Base-by-base conservation (phyloP, 768 basidiomycete species). In the Russula sp. region DNA sequence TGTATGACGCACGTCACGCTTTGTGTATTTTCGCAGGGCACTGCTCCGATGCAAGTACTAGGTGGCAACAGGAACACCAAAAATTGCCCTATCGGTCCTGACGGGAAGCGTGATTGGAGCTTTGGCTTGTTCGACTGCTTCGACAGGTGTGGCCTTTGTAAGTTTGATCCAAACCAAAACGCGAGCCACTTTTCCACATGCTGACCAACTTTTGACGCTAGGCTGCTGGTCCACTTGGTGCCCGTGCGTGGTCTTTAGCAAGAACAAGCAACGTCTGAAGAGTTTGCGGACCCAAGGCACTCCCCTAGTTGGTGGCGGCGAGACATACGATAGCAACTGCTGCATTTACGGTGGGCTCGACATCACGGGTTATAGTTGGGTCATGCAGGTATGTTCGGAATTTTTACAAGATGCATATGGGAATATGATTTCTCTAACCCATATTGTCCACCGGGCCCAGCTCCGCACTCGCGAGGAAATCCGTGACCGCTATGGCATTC, bases 221-320 rank as follows among this genome's bases (percentile, higher is more conserved):
- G 79, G 75, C 67, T 59, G 75, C 50, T 59, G 76, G 11, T 67
- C 79, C 1, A 75, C 69, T 36, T 81, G 71, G 69, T 78, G 74
- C 72, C 80, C 80, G 0, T 81, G 79, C 68, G 66, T 80, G 62
- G 68, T 74, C 44, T 79, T 78, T 68, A 70, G 73, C 44, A 70
- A 76, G 65, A 76, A 74, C 71, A 79, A 76, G 69, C 71, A 72
- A n/a, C 79, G 79, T 58, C 69, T 74, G 38, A 74, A 78, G 36
- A 74, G 78, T 59, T 71, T 82, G 53, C 65, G 73, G 28, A 32
- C 50, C 2, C 69, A 77, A 20, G 80, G 79, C 40, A 66, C 61
- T 28, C 76, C 79, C 20, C 75, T 79, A 18, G 20, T 10, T 3
- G 40, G n/a, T 22, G 30, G n/a, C 6, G 38, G 50, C 10, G 51